Evolutionary conservation across 1,139 yeast species (phyloP), one percentile per base, ranked within the genome.

Genomic region (Torulaspora pretoriensis): DNA sequence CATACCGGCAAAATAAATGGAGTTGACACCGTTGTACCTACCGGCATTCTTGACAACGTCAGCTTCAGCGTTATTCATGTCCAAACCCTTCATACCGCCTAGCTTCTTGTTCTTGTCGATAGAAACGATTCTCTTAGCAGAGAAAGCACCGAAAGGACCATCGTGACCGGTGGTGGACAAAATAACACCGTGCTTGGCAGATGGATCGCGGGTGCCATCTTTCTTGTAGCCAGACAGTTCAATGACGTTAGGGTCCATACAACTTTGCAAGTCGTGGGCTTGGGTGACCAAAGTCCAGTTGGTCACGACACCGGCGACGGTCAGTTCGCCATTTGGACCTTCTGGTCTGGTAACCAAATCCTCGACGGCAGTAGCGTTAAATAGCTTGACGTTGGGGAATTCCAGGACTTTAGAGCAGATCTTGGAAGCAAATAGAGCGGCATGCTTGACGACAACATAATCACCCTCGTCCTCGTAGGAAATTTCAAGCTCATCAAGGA

Each of bases 181-280:
- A 45, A 83, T 78, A 44, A 83, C 79, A 58, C 81, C 80, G 50
- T 83, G 76, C 61, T 82, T 83, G 44, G 55, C 50, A 33, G 57
- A 44, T 12, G 45, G 42, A 35, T 63, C 67, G 40, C 65, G 57
- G 9, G 61, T 40, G 39, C 67, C 67, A 35, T 63, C 64, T 19
- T 59, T 48, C 36, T 57, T 48, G 55, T 61, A 63, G 33, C 67
- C 67, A 31, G 63, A 44, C 45, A 63, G 51, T 42, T 63, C 67
- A 70, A 83, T 81, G 48, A 88, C 83, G 69, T 83, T 83, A 46
- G 92, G 92, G 61, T 83, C 92, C 92, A 83, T 83, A 66, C 92
- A 83, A 12, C 84, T 78, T 64, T 83, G 90, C 50, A 80, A 78
- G 61, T 80, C 86, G 60, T 83, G 92, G 65, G 83, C 82, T 74